Evolutionary conservation across 495 filamentous ascomycete species (phyloP), one percentile per base, ranked within the genome.

Genomic region (Aspergillus affinis): DNA sequence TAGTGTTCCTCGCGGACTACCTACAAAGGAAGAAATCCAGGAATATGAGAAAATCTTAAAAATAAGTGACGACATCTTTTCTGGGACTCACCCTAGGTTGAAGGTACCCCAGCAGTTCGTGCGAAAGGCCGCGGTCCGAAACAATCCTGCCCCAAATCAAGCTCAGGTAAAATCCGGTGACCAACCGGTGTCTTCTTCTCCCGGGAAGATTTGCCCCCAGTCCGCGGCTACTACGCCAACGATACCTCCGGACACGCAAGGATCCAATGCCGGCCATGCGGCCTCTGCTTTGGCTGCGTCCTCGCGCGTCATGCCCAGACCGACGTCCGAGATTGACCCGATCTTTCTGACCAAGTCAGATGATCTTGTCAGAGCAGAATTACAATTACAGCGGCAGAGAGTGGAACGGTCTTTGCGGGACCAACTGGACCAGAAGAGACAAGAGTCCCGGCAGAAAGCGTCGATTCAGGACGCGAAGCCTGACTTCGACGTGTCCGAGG

Each of bases 331-430:
- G 62, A 89, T 93, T 65, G 85, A 92, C 70, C 90, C 91, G 30
- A 86, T 95, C 26, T 81, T 95, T 62, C 75, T 93, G 72, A 84
- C 87, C 55, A 96, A 97, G 71, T 92, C 92, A 51, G 89, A 92
- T 66, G 86, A 89, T 65, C 76, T 93, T 50, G 85, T 91, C 55
- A 88, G 87, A 70, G 92, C 91, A 65, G 91, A 96, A 72, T 81
- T 91, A 61, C 85, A 90, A 62, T 69, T 93, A 56, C 90, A 91
- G 69, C 84, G 95, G 50, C 84, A 91, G 70, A 85, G 87, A 51
- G 72, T 97, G 66, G 94, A 99, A 70, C 84, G 86, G 57, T 75
- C 76, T 18, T 78, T 98, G 62, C 86, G 84, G 68, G 86, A 93
- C 45, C 87, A 94, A 70, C 63, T 88, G 57, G 88, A 92, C 45